Evolutionary conservation across 495 filamentous ascomycete species (phyloP), one percentile per base, ranked within the genome.

Genomic region (Penicillium longicatenatum): DNA sequence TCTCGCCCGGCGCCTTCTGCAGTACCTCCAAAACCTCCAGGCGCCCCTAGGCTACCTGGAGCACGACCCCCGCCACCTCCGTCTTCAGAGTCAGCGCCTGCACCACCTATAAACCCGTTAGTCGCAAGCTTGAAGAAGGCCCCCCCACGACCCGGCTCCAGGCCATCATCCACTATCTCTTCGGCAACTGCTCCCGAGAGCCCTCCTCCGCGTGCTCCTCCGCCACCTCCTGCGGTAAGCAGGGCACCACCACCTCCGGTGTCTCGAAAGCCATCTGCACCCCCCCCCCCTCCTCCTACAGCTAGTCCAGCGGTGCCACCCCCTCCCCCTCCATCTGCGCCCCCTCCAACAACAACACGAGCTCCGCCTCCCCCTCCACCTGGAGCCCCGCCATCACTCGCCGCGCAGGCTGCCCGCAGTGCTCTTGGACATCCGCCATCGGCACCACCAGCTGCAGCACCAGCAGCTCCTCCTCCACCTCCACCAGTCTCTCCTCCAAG

Each of bases 241-340:
- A 41, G 35, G 73, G 79, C 48, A 71, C 84, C 59, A 67, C 87
- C 64, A 72, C 86, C 80, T 6, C 77, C 80, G 53, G 61, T 75
- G 29, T 85, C 82, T 29, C 77, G 88, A 54, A 92, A 91, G 66
- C 87, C 85, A 6, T 86, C 84, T 35, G 75, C 76, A 35, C 70
- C 78, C 26, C 75, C 80, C 24, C 73, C 67, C 30, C 74, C 74
- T 26, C 72, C 77, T 35, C 73, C 70, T 35, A 67, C 65, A 65
- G 74, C 69, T 68, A 72, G 62, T 50, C 79, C 69, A 63, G 67
- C 75, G 20, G 63, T 69, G 29, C 67, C 78, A 57, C 68, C 76
- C 35, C 73, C 79, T 21, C 75, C 77, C 17, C 68, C 76, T 30
- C 75, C 74, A 39, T 58, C 69, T 45, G 53, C 68, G 50, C 61